Percentiles rank a stretch among this genome's conserved stretches.
These are phyloP conservation scores for Alliaria petiolata DNA, from an alignment of 345 rosid genomes.

Conservation along the genomic window DNA sequence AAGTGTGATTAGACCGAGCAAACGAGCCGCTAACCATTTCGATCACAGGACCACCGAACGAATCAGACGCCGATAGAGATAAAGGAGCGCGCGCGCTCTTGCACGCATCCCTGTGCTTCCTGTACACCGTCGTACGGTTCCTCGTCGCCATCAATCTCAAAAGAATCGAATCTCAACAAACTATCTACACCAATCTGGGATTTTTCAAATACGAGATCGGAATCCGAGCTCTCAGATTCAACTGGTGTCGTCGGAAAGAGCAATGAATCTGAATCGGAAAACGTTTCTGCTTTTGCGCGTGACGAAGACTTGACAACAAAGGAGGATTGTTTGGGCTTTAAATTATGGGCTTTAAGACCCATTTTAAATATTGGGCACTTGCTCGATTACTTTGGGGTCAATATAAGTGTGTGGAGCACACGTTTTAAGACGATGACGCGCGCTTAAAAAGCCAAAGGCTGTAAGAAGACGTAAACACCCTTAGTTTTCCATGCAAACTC, in stretches of 20 bases:
- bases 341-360: neutral
- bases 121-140: constrained; percentile 46
- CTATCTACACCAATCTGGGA: neutral
- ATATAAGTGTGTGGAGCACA: constrained; percentile 12
- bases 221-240: constrained; percentile 11
- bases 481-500: neutral
- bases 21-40: constrained; percentile 58
- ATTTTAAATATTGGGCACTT: neutral
- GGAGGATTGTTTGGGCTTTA: constrained; percentile 8
- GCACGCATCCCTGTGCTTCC: constrained; percentile 55
- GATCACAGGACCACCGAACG: constrained; percentile 53
- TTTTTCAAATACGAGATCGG: neutral
- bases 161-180: neutral
- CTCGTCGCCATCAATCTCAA: constrained; percentile 48
- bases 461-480: neutral
- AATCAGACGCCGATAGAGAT: constrained; percentile 38
- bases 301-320: neutral
- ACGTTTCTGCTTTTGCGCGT: constrained; percentile 6
- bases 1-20: constrained; percentile 39
- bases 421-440: constrained; percentile 14
- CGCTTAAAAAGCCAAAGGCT: neutral
- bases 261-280: constrained; percentile 26
- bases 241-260: neutral
- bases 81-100: constrained; percentile 64
- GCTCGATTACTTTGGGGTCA: neutral